Base-by-base conservation (phyloP, 2,329 filamentous ascomycete species). In the Pestalotiopsis sp. region DNA sequence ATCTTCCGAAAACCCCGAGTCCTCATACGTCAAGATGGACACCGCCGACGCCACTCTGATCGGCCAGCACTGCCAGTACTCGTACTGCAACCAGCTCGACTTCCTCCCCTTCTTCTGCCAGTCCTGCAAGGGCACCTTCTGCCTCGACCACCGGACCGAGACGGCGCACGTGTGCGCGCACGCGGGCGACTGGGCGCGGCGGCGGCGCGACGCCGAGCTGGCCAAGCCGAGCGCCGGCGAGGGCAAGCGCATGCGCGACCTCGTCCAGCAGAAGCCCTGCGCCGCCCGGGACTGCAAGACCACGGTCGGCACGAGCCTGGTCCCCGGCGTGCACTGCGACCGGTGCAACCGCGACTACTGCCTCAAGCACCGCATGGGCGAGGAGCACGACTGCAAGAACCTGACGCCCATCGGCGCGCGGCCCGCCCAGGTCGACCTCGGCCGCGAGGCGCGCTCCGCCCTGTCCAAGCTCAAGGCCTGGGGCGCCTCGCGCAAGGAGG, bases 41-140 rank as follows among this genome's bases (percentile, higher is more conserved):
- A 87, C 90, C 76, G 87, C 81, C 69, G 95, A 98, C 81, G 91
- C 95, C 62, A 91, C 93, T 75, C 88, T 95, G 27, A 92, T 98
- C 74, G 96, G 96, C 80, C 89, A 89, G 71, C 95, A 98, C 84
- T 99, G 96, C 87, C 90, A 98, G 80, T 91, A 93, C 82, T 85
- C 92, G 72, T 97, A 94, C 85, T 99, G 96, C 86, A 92, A 95
- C 79, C 93, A 96, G 78, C 92, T 98, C 70, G 96, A 98, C 82
- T 98, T 99, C 80, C 89, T 99, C 4, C 96, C 96, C 4, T 98
- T 98, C 81, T 88, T 90, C 77, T 99, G 96, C 83, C 93, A 97
- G 79, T 96, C 93, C 74, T 99, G 96, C 83, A 88, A 80, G 72
- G 88, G 89, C 69, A 95, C 92, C 17, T 99, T 91, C 84, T 99